Percentiles rank a stretch among this genome's conserved stretches.
phyloP scores from a whole-genome alignment of 805 yeast genomes.

The Ogataea nonfermentans region DNA sequence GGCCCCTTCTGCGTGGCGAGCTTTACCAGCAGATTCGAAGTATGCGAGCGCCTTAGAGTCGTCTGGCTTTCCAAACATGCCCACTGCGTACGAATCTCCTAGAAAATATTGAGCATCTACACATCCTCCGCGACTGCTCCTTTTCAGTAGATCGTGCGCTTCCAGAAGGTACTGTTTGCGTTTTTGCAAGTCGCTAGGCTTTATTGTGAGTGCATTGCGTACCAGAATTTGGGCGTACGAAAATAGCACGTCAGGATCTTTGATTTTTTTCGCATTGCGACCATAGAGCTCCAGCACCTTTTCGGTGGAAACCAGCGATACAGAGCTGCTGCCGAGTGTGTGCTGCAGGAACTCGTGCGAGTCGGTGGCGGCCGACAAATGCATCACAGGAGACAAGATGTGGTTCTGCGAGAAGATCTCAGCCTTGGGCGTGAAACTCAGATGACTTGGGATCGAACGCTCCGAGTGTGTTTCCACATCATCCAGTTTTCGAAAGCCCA shows the following conservation, averaged over 20 bases:
- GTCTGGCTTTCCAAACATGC: constrained; percentile 79
- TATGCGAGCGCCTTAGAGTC: constrained; percentile 70
- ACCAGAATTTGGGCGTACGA: constrained; percentile 82
- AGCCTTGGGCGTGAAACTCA: constrained; percentile 13
- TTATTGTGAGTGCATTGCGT: constrained; percentile 31
- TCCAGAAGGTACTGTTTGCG: constrained; percentile 68
- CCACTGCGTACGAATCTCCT: constrained; percentile 87
- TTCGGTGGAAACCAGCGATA: constrained; percentile 39
- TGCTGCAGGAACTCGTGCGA: constrained; percentile 20
- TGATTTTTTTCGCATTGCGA: constrained; percentile 77
- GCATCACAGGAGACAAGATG: constrained; percentile 17
- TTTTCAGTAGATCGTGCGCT: constrained; percentile 50
- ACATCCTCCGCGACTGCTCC: constrained; percentile 74
- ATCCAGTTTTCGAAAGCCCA: constrained; percentile 7
- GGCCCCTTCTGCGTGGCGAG: constrained; percentile 88
- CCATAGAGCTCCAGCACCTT: constrained; percentile 86
- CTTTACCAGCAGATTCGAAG: constrained; percentile 89
- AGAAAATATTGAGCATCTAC: constrained; percentile 88
- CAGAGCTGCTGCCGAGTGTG: constrained; percentile 17
- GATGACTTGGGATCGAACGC: constrained; percentile 12
- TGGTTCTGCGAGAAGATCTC: constrained; percentile 12
- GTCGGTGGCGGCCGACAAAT: constrained; percentile 12
- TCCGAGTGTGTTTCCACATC: constrained; percentile 9
- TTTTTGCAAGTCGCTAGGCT: constrained; percentile 29
- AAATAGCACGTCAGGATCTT: constrained; percentile 83